Base-by-base conservation (phyloP, 305 asterid species). In the Lippia alba region DNA sequence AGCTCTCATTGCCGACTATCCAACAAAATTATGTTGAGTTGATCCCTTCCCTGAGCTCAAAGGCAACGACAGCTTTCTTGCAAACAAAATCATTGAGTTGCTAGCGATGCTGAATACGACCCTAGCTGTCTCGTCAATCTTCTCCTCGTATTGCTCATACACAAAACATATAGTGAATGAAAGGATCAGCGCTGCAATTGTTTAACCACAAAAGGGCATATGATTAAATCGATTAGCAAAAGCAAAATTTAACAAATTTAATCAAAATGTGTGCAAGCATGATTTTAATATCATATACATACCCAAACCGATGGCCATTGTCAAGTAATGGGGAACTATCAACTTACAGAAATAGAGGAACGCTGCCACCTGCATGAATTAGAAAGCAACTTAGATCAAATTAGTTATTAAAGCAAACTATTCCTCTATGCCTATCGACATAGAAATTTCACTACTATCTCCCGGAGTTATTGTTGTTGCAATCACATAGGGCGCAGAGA, bases 141-240 rank as follows among this genome's bases (percentile, higher is more conserved):
- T 96, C 74, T 78, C 87, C 81, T 90, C 94, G 8, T 88, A 92
- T 86, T 92, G 98, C 81, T 92, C 97, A 56, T 85, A 92, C 46
- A 90, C 80, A 74, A 87, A 88, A 77, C 91, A 90, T 56, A 75
- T 45, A 6, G 89, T 81, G 82, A 92, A 95, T 19, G 89, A 82
- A 78, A 87, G 72, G 80, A 86, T 72, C 72, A 86, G 64, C 14
- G 86, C 99, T 92, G 96, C 89, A 85, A 71, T 60, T 59, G 53
- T 62, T 45, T 46, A 57, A 44, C 57, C 69, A 33, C 3, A 50
- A 49, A 53, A 6, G 70, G 70, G 63, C 20, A 78, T 19, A 78
- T 19, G 50, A 57, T 68, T 39, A 64, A 40, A 32, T 6, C 12
- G 71, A 61, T 66, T 36, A 69, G 48, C n/a, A 39, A 36, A 56